Base-by-base conservation (phyloP, 73 alveolate genomes). In the Paramecium sonneborni region DNA sequence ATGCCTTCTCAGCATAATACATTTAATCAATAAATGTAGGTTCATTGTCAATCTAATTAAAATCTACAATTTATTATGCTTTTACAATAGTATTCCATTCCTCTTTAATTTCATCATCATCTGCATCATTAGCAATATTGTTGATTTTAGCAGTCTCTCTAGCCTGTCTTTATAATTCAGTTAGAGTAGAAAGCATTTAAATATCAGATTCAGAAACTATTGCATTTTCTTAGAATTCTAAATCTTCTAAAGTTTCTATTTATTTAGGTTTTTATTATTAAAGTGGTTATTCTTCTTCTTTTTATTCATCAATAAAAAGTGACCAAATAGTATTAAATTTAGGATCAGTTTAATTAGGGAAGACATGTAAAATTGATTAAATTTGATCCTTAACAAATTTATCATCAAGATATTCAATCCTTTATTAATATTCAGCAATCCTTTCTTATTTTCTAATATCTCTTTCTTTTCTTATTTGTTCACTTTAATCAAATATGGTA, bases 241-340 rank as follows among this genome's bases (percentile, higher is more conserved):
- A 52, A 15, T 52, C 90, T 38, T 76, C 90, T 12, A 38, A 12
- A 18, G 37, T 35, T 37, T 76, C 90, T 35, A 34, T 30, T 76
- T 76, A n/a, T 18, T 35, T 23, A 6, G 18, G 41, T 38, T 76
- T 52, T 76, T 76, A 52, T 76, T 76, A 43, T 76, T 10, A 32
- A 3, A 38, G 14, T 7, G 41, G 41, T 11, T n/a, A 15, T 52
- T 38, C 7, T 38, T 76, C 57, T 37, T 76, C 41, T 23, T 76
- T 34, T 76, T 76, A 39, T 43, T 76, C 90, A 34, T 76, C 90
- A 15, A 76, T 76, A 30, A 76, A 67, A n/a, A 30, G 18, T 21
- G 38, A 67, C 84, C 84, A 67, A 67, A 67, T 10, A 21, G 38
- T 32, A 67, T 67, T 30, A 26, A 67, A 67, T 67, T 67, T 32